phyloP scores from a whole-genome alignment of 441 rosid species.

The Croton laevigatus region DNA sequence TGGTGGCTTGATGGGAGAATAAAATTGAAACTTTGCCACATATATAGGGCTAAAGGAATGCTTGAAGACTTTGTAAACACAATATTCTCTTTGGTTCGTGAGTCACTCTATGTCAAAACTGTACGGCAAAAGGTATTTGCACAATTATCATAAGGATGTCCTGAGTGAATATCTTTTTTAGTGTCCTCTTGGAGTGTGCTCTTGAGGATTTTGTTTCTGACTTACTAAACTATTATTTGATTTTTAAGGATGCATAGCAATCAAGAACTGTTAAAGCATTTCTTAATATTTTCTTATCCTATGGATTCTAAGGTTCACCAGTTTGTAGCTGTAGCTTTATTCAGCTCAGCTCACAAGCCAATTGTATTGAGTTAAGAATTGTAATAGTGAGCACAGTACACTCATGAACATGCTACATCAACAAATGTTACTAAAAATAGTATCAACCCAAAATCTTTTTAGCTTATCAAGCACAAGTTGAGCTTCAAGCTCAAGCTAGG shows the following conservation, averaged over 20 bases:
- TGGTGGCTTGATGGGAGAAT: slow-evolving; percentile 86
- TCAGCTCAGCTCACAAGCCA: no score
- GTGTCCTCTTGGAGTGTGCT: no score
- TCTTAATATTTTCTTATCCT: not conserved
- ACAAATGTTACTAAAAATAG: no score
- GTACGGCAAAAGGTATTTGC: slow-evolving; percentile 64
- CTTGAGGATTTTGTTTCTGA: no score
- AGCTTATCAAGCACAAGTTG: no score
- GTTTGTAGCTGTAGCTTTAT: not conserved
- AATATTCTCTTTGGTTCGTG: slow-evolving; percentile 67
- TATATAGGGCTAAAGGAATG: slow-evolving; percentile 81
- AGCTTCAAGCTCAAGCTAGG: no score
- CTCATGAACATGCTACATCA: no score
- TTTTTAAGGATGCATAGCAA: not conserved
- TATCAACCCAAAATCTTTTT: no score
- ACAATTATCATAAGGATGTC: not conserved
- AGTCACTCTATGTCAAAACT: slow-evolving; percentile 59
- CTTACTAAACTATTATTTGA: not conserved
- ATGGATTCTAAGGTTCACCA: not conserved
- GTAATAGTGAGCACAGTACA: no score
- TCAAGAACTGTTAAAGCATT: not conserved
- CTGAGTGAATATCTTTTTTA: not conserved
- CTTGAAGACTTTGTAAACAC: slow-evolving; percentile 67
- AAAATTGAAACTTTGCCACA: slow-evolving; percentile 67
- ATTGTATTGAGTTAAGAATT: no score